phyloP scores from a whole-genome alignment of 148 eudicot species.

The Spergularia bocconei region DNA sequence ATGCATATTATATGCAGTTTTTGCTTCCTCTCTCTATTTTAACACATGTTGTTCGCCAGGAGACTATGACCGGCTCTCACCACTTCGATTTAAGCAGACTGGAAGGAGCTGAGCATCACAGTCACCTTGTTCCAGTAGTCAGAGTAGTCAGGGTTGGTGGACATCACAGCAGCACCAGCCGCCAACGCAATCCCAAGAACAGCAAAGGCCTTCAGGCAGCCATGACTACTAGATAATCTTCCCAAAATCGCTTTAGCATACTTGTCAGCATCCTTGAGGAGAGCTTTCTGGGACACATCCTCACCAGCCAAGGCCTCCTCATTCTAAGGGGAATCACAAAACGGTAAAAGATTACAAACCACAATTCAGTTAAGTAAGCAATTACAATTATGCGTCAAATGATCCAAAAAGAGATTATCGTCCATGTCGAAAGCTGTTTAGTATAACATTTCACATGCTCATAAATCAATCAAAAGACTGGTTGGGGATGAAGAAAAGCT shows the following conservation, averaged over 20 bases:
- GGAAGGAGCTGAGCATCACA: conserved; percentile 49
- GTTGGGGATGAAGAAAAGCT: conserved; percentile 1
- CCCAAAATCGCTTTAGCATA: conserved; percentile 55
- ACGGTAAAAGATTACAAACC: neutral
- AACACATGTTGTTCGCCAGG: neutral
- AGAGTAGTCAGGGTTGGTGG: conserved; percentile 42
- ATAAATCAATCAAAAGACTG: neutral
- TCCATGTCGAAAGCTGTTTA: neutral
- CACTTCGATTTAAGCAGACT: conserved; percentile 26
- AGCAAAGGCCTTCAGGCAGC: conserved; percentile 52
- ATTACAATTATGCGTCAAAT: neutral
- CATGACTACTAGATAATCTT: conserved; percentile 59
- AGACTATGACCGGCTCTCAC: neutral
- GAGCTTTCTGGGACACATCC: conserved; percentile 38
- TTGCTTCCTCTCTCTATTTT: conserved; percentile 21
- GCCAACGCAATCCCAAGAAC: conserved; percentile 37
- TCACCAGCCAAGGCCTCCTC: conserved; percentile 52
- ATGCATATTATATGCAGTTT: conserved; percentile 12
- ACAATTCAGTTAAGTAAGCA: neutral
- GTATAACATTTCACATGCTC: neutral
- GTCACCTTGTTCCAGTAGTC: conserved; percentile 56
- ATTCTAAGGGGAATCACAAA: conserved; percentile 35
- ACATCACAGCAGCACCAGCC: conserved; percentile 51
- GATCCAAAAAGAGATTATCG: too few species aligned
- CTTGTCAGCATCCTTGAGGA: conserved; percentile 61